Evolutionary conservation across 2,329 filamentous ascomycete genomes (phyloP), one percentile per base, ranked within the genome.

Genomic region (Aspergillus fischeri): DNA sequence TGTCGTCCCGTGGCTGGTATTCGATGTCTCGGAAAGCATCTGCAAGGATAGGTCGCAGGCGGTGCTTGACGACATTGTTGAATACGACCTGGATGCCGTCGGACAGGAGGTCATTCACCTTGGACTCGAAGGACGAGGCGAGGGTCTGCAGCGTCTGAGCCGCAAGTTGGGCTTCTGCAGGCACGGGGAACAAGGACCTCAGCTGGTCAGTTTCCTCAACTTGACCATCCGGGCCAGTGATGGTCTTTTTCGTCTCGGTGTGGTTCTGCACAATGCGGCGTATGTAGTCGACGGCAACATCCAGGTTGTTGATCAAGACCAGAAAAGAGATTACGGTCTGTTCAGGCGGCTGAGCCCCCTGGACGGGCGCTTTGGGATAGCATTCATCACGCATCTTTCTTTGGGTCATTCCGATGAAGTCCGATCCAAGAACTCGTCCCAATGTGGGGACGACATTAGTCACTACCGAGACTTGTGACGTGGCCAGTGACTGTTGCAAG

Each of bases 401-500:
- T 73, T 97, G 93, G 42, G 96, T 87, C 92, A 99, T 97, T 67
- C 91, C 91, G 63, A 97, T 87, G 71, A 97, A 99, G 73, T 99
- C 94, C 3, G 87, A 86, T 29, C 89, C 86, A 3, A 99, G 83
- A 0, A 99, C 87, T 35, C 91, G 85, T 20, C 88, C 85, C 4
- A 97, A 80, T 0, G 87, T 89, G 2, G 92, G 89, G 27, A 97
- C 77, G 6, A 96, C 89, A 56, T 85, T 90, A 45, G 85, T 85
- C 24, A 96, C 83, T 3, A 96, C 86, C 20, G 87, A 82, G 63
- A 87, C 82, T 70, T 97, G 92, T 2, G 90, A 91, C 0, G 95
- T 97, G 0, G 90, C 88, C 24, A 97, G 80, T 0, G 91, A 90
- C 63, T 93, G 88, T 62, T 95, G 89, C 7, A 97, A 81, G 35